Conservation (phyloP, 1,284 basidiomycete genomes). For the Ustilago sp. region DNA sequence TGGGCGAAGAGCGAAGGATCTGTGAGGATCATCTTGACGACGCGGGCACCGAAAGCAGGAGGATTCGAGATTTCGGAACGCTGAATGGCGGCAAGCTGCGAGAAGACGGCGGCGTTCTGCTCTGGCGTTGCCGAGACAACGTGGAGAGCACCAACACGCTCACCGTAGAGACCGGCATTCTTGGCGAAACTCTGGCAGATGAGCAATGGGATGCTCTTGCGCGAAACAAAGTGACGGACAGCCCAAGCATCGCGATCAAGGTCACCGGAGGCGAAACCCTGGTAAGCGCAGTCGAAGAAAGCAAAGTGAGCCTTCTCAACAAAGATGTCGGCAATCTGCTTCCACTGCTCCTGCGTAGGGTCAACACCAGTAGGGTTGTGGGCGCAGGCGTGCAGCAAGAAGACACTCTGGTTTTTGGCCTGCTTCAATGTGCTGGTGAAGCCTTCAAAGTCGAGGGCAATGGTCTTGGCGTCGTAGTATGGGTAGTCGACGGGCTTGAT, state of each 20-base stretch:
- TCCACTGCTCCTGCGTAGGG: conserved; percentile 90
- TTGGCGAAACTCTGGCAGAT: conserved; percentile 97
- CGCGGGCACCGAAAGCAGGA: conserved; percentile 86
- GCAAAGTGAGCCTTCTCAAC: conserved; percentile 83
- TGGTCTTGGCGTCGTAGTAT: conserved; percentile 90
- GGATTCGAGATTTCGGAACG: conserved; percentile 94
- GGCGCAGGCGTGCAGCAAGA: conserved; percentile 91
- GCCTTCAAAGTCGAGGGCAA: conserved; percentile 84
- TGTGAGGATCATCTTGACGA: conserved; percentile 76
- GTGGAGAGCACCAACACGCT: conserved; percentile 77
- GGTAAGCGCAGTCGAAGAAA: conserved; percentile 96
- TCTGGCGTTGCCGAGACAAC: conserved; percentile 55
- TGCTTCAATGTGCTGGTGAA: conserved; percentile 74
- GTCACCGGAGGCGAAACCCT: conserved; percentile 88
- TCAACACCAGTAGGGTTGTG: conserved; percentile 96
- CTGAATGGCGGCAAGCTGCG: conserved; percentile 85
- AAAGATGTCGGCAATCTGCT: conserved; percentile 81
- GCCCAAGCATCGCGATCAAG: conserved; percentile 92
- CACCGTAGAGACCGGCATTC: conserved; percentile 94
- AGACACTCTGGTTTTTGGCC: conserved; percentile 81
- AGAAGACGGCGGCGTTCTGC: conserved; percentile 56
- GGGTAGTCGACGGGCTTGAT: conserved; percentile 84
- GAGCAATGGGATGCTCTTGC: conserved; percentile 79
- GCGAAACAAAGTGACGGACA: conserved; percentile 86
- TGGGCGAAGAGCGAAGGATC: conserved; percentile 79